Evolutionary conservation across 495 filamentous ascomycete genomes (phyloP), one percentile per base, ranked within the genome.

Genomic region (Lichenothelia convexa): DNA sequence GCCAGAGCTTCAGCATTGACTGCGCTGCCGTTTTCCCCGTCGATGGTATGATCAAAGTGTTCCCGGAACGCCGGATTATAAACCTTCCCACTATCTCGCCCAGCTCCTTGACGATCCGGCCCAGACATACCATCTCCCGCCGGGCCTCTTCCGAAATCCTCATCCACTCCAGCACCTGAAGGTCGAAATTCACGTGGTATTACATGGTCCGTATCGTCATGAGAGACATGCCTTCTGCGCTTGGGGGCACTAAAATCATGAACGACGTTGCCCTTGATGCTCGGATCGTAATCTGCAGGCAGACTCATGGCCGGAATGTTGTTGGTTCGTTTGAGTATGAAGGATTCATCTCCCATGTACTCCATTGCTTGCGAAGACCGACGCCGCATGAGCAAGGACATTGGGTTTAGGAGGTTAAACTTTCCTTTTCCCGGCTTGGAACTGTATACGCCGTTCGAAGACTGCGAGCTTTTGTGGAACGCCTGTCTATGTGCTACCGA

Each of bases 231-330:
- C 31, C 70, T 61, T 34, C 66, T 70, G n/a, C 70, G 65, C 23
- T 82, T 63, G 7, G 85, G 85, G 1, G 76, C 81, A 45, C 80
- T 87, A 44, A 94, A 94, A 53, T 94, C 85, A 55, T 94, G 85
- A 5, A 94, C 71, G 21, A 74, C 68, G 7, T 75, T 87, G 19
- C 85, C 85, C 29, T 71, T 69, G 45, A 94, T 94, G 29, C 84
- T 58, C 13, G 82, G 82, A 47, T 93, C 85, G 45, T 84, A 87
- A 40, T 78, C 68, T 38, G 75, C 75, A 6, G 71, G 71, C 13
- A 58, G 26, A 3, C 34, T 42, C 19, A 79, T 67, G 3, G 65
- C 57, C 3, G 74, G 68, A n/a, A 73, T 53, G n/a, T 36, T 32
- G 6, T 37, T 32, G 19, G 34, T 42, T 5, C 37, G 37, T 27